These are phyloP conservation scores for Edaphochlamys debaryana DNA, from an alignment of 139 green algal genomes.

Conservation along the genomic window DNA sequence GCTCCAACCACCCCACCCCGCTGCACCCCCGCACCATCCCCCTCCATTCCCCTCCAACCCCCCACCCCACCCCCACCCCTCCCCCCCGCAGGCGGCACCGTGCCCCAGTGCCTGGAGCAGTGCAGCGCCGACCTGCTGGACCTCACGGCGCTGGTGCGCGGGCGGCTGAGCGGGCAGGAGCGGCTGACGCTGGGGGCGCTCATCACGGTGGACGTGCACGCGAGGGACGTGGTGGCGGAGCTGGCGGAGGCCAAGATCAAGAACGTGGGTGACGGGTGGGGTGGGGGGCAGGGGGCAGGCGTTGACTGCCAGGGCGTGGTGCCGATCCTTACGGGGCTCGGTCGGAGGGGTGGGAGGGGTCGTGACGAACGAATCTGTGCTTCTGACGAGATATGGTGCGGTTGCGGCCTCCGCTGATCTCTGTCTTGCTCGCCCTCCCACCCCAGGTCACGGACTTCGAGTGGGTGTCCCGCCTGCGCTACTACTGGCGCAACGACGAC, in stretches of 20 bases:
- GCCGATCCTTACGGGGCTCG: too few relatives aligned
- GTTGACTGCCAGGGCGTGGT: too few relatives aligned
- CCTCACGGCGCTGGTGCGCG: constrained; percentile 79
- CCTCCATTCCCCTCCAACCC: too few relatives aligned
- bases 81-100: background rate
- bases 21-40: too few relatives aligned
- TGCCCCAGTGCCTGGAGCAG: constrained; percentile 61
- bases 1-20: too few relatives aligned
- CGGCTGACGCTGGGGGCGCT: constrained; percentile 80
- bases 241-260: constrained; percentile 51
- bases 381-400: too few relatives aligned
- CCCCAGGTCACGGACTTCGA: constrained; percentile 75
- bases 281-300: too few relatives aligned
- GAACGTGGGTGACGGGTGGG: constrained; percentile 5
- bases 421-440: too few relatives aligned
- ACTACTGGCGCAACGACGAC: constrained; percentile 84
- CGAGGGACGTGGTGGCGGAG: constrained; percentile 74
- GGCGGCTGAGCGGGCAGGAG: constrained; percentile 67
- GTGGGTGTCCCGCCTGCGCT: constrained; percentile 82
- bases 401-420: too few relatives aligned
- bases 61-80: too few relatives aligned
- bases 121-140: constrained; percentile 77
- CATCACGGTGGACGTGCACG: constrained; percentile 88
- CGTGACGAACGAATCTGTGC: too few relatives aligned
- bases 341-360: too few relatives aligned